Conservation (phyloP, 164 flowering plant species). For the Cinnamomum micranthum region DNA sequence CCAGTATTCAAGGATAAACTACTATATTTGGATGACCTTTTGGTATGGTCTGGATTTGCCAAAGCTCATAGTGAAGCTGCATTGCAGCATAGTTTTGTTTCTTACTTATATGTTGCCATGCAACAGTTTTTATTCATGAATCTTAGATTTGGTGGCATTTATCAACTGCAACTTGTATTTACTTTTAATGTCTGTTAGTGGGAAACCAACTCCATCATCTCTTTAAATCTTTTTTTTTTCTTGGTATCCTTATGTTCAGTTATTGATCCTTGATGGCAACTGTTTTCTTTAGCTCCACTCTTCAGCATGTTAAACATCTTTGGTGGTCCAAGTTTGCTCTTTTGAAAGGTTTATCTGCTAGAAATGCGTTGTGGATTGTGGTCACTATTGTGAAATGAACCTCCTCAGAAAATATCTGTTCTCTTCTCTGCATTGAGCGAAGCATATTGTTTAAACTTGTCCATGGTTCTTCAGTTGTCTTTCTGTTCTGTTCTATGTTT, state of each 20-base stretch:
- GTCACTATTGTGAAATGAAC: background rate
- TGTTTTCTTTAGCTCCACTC: background rate
- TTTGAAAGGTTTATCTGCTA: background rate
- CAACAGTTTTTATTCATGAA: too few relatives aligned
- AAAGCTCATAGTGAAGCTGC: too few relatives aligned
- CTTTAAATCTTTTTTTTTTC: too few relatives aligned
- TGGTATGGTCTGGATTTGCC: too few relatives aligned
- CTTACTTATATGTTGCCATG: too few relatives aligned
- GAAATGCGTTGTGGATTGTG: background rate
- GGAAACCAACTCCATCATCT: too few relatives aligned
- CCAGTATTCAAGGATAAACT: too few relatives aligned
- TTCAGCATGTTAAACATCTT: background rate
- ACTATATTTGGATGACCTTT: too few relatives aligned
- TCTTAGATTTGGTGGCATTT: too few relatives aligned
- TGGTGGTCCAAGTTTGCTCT: background rate
- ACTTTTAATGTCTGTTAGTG: too few relatives aligned
- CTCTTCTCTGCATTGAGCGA: background rate
- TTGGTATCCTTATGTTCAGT: background rate
- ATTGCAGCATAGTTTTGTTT: too few relatives aligned
- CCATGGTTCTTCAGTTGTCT: background rate
- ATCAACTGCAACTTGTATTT: too few relatives aligned
- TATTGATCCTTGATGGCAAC: background rate
- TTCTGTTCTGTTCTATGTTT: background rate
- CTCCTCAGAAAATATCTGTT: background rate
- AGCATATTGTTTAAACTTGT: background rate